These are phyloP conservation scores for Claviceps quebecensis DNA, from an alignment of 2,329 filamentous ascomycete genomes.

Conservation along the genomic window DNA sequence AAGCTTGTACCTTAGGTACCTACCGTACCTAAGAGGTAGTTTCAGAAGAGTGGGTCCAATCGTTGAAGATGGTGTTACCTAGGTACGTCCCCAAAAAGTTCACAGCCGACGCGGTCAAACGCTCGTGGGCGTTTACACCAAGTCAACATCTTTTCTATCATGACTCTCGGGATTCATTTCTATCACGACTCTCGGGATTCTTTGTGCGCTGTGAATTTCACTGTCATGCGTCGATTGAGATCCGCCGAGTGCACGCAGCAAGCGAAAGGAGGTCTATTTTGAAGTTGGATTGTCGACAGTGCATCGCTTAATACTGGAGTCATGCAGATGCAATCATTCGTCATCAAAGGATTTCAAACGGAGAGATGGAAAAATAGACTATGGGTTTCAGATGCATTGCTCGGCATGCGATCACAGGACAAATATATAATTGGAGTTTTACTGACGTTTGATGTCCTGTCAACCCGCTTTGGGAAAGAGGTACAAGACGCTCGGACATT, in stretches of 20 bases:
- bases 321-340: not conserved
- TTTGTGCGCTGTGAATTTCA: not conserved
- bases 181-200: not conserved
- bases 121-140: not conserved
- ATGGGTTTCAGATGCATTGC: constrained; percentile 5
- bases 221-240: not conserved
- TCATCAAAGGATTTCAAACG: constrained; percentile 3
- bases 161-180: not conserved
- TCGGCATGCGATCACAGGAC: constrained; percentile 4
- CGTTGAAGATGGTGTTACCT: no score
- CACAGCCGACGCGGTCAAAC: not conserved
- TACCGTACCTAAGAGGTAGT: no score
- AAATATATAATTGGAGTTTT: not conserved
- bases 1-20: no score
- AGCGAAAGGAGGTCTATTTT: not conserved
- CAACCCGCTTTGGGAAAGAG: constrained; percentile 2
- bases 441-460: constrained; percentile 1
- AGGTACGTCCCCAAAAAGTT: not conserved
- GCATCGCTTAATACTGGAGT: not conserved
- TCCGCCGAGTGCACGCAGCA: not conserved
- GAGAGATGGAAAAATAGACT: not conserved
- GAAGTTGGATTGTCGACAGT: not conserved
- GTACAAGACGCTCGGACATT: constrained; percentile 4
- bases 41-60: no score
- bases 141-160: not conserved